A percentile compares a stretch with the other conserved stretches of the same genome.
These are phyloP conservation scores for Friedmanniomyces endolithicus DNA, from an alignment of 495 filamentous ascomycete genomes.

Conservation along the genomic window DNA sequence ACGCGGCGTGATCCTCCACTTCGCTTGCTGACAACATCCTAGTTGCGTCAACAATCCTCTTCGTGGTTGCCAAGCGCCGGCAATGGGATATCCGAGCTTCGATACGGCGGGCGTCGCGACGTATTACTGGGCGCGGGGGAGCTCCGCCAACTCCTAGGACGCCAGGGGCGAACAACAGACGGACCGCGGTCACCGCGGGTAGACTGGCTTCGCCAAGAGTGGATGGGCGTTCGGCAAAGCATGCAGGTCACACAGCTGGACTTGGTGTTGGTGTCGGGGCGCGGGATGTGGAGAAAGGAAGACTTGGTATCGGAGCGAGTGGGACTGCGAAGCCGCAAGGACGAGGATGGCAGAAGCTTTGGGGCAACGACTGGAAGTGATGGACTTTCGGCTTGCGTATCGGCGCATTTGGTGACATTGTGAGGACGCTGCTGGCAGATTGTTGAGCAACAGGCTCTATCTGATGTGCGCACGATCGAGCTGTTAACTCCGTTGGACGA, in stretches of 20 bases:
- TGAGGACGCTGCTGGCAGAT: too few species aligned
- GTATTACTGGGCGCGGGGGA: slow-evolving; percentile 19
- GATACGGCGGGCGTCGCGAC: slow-evolving; percentile 35
- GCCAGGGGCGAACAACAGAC: background rate
- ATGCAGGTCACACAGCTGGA: background rate
- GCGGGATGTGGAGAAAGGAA: slow-evolving; percentile 5
- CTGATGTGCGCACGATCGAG: too few species aligned
- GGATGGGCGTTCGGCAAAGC: background rate
- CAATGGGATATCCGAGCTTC: slow-evolving; percentile 41
- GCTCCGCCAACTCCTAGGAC: background rate
- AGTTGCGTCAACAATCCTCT: slow-evolving; percentile 38
- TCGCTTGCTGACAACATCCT: background rate
- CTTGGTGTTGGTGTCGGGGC: background rate
- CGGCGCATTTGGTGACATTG: too few species aligned
- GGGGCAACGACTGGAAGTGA: slow-evolving; percentile 16
- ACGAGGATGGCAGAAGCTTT: slow-evolving; percentile 5
- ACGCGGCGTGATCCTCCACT: background rate
- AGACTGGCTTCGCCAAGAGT: background rate
- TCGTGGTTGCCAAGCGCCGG: slow-evolving; percentile 40
- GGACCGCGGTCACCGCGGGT: background rate
- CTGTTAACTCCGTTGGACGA: too few species aligned
- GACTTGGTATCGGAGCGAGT: background rate
- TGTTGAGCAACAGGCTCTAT: too few species aligned
- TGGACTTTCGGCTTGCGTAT: too few species aligned
- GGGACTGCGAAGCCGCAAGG: background rate